A percentile compares a stretch with the other conserved stretches of the same genome.
These are phyloP conservation scores for Calonectria henricotiae DNA, from an alignment of 2,329 filamentous ascomycete genomes.

Conservation along the genomic window DNA sequence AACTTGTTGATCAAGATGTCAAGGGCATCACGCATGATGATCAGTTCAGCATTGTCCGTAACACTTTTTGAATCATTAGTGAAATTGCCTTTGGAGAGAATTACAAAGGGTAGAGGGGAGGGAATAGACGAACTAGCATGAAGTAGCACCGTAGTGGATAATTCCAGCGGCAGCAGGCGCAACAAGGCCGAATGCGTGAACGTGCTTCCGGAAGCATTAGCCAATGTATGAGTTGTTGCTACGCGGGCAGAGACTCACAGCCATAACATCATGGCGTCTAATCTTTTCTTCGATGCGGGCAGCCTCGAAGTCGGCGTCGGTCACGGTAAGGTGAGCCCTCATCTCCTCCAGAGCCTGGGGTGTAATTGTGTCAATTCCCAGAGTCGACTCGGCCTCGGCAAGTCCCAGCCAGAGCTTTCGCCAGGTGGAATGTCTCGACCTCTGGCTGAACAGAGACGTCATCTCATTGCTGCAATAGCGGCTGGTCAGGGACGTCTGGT, in stretches of 20 bases:
- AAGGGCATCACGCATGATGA: constrained; percentile 76
- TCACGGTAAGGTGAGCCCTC: constrained; percentile 80
- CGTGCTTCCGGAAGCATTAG: constrained; percentile 64
- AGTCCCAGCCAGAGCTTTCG: constrained; percentile 85
- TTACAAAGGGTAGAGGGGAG: too few species aligned
- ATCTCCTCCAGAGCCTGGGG: constrained; percentile 84
- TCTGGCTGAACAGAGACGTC: too few species aligned
- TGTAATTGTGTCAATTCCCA: constrained; percentile 81
- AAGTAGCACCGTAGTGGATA: constrained; percentile 78
- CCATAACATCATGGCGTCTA: constrained; percentile 77
- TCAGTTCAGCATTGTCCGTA: constrained; percentile 73
- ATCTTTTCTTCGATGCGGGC: constrained; percentile 84
- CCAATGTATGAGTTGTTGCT: background rate
- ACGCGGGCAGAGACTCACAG: constrained; percentile 59
- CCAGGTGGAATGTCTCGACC: constrained; percentile 5
- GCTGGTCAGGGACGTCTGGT: too few species aligned
- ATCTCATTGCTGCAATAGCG: too few species aligned
- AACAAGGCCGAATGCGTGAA: constrained; percentile 81
- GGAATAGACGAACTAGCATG: too few species aligned
- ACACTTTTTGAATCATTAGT: background rate
- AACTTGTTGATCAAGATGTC: constrained; percentile 85
- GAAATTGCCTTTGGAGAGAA: too few species aligned
- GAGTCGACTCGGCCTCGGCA: constrained; percentile 85
- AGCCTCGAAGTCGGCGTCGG: constrained; percentile 83
- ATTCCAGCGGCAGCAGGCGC: constrained; percentile 86